Evolutionary conservation across 306 rosid genomes (phyloP).

Genomic region (Hippophae tibetana): DNA sequence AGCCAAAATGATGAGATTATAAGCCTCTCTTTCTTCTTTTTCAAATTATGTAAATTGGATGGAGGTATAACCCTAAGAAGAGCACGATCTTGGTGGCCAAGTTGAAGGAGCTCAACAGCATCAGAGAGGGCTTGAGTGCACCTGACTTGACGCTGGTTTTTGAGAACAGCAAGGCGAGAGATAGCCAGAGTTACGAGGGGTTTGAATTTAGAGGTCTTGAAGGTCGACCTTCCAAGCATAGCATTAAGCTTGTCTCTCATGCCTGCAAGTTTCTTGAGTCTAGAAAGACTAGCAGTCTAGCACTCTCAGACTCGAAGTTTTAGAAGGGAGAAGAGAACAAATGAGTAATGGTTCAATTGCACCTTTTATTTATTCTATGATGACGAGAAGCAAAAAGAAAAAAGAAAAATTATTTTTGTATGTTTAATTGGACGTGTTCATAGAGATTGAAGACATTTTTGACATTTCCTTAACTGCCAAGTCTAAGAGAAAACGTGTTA

Average conservation of each 20-base stretch:
- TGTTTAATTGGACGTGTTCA: too few species aligned
- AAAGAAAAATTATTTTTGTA: too few species aligned
- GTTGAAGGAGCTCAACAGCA: slow-evolving; percentile 63
- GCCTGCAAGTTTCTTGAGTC: background rate
- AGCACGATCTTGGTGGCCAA: slow-evolving; percentile 65
- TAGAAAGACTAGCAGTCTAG: too few species aligned
- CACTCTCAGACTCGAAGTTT: too few species aligned
- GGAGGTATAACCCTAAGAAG: slow-evolving; percentile 50
- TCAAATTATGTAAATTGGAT: background rate
- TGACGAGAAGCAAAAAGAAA: too few species aligned
- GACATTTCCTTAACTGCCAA: too few species aligned
- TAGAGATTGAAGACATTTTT: too few species aligned
- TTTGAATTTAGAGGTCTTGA: slow-evolving; percentile 50
- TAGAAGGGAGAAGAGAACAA: too few species aligned
- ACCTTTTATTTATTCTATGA: too few species aligned
- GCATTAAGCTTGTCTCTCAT: slow-evolving; percentile 80
- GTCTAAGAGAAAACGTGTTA: too few species aligned
- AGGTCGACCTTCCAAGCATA: slow-evolving; percentile 43
- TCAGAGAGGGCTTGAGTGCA: slow-evolving; percentile 53
- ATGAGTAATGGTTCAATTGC: too few species aligned
- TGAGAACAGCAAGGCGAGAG: slow-evolving; percentile 65
- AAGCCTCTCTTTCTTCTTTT: background rate
- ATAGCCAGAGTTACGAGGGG: slow-evolving; percentile 45
- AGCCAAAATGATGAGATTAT: too few species aligned
- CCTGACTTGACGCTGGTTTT: slow-evolving; percentile 53